phyloP scores from a whole-genome alignment of 768 basidiomycete species.

The Symmetrospora coprosmae region DNA sequence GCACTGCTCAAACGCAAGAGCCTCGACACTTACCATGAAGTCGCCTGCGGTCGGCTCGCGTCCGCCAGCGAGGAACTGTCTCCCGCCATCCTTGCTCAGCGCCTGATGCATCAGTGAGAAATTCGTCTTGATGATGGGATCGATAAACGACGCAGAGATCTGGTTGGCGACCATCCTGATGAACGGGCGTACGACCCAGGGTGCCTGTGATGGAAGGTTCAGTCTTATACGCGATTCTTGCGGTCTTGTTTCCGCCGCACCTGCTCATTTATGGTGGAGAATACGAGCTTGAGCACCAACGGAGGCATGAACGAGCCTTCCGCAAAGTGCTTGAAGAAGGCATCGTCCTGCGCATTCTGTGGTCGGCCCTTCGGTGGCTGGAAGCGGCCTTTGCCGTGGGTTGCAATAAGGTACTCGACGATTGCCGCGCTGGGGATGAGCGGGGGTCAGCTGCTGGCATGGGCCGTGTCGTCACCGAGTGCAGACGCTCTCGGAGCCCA shows the following conservation, averaged over 20 bases:
- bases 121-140: slow-evolving; percentile 6
- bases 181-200: slow-evolving; percentile 17
- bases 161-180: slow-evolving; percentile 5
- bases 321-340: slow-evolving; percentile 13
- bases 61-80: slow-evolving; percentile 12
- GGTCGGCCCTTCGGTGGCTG: not conserved
- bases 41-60: slow-evolving; percentile 10
- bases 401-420: slow-evolving; percentile 5
- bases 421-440: slow-evolving; percentile 1
- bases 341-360: not conserved
- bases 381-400: slow-evolving; percentile 5
- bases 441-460: not conserved
- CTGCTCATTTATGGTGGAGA: slow-evolving; percentile 4
- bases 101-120: not conserved
- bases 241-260: no score
- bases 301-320: slow-evolving; percentile 21
- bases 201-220: no score
- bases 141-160: slow-evolving; percentile 8
- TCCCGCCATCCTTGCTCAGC: slow-evolving; percentile 8
- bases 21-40: slow-evolving; percentile 11
- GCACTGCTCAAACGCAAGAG: not conserved
- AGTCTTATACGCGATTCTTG: no score
- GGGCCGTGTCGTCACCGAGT: not conserved
- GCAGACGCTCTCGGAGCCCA: not conserved
- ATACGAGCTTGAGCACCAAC: slow-evolving; percentile 9